Evolutionary conservation across 2,329 filamentous ascomycete genomes (phyloP).

Genomic region (Xylariaceae sp.): DNA sequence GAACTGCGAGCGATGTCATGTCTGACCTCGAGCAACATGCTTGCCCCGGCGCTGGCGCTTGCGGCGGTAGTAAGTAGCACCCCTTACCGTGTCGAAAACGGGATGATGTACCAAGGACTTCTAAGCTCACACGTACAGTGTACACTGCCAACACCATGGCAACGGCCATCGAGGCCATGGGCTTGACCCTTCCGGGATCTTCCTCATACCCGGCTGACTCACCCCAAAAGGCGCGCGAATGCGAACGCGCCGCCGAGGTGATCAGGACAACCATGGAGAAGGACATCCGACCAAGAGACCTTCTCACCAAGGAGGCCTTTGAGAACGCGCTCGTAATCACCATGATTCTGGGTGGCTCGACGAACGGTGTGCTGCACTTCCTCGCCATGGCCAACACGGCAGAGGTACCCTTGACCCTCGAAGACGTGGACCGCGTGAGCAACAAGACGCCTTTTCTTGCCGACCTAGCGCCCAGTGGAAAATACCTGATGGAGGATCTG

Average conservation of each 20-base stretch:
- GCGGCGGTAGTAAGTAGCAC: slow-evolving; percentile 49
- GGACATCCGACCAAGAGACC: slow-evolving; percentile 74
- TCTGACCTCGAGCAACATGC: slow-evolving; percentile 75
- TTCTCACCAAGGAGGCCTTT: slow-evolving; percentile 74
- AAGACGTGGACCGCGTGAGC: slow-evolving; percentile 76
- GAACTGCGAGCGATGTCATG: slow-evolving; percentile 71
- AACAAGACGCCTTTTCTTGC: slow-evolving; percentile 83
- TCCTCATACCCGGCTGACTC: slow-evolving; percentile 76
- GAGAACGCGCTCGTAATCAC: slow-evolving; percentile 87
- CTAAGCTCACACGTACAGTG: slow-evolving; percentile 39
- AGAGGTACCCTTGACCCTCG: slow-evolving; percentile 67
- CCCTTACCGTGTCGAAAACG: not conserved
- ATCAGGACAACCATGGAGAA: slow-evolving; percentile 76
- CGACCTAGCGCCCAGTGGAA: slow-evolving; percentile 76
- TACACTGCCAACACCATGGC: slow-evolving; percentile 95
- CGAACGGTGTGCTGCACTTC: slow-evolving; percentile 83
- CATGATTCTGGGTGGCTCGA: slow-evolving; percentile 86
- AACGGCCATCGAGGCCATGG: slow-evolving; percentile 84
- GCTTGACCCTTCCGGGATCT: slow-evolving; percentile 74
- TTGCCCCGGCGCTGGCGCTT: slow-evolving; percentile 70
- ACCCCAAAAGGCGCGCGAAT: slow-evolving; percentile 81
- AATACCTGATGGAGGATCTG: slow-evolving; percentile 75
- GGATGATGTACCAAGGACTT: not conserved
- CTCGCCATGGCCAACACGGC: slow-evolving; percentile 87
- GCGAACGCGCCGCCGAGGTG: slow-evolving; percentile 70